These are phyloP conservation scores for Acephala macrosclerotiorum DNA, from an alignment of 2,329 filamentous ascomycete genomes.

Conservation along the genomic window DNA sequence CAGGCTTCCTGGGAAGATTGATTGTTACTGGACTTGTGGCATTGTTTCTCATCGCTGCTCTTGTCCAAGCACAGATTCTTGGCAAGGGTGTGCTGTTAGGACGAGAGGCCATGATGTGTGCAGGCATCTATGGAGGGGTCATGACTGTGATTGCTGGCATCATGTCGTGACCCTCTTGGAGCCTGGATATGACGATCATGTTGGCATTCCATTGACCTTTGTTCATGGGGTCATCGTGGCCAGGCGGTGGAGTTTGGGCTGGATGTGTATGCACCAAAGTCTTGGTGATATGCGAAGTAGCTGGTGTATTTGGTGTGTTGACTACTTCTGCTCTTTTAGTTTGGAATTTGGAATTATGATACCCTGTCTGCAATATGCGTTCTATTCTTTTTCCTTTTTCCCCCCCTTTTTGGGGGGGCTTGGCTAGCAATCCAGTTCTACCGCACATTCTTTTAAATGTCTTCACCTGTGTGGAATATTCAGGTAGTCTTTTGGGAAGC, in stretches of 20 bases:
- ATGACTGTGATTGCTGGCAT: slow-evolving; percentile 42
- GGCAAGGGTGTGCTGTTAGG: slow-evolving; percentile 22
- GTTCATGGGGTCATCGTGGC: neutral
- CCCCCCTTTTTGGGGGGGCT: too few species aligned
- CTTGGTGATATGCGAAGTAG: too few species aligned
- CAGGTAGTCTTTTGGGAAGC: neutral
- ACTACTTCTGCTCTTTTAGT: neutral
- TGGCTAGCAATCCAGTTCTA: too few species aligned
- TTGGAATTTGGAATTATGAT: slow-evolving; percentile 3
- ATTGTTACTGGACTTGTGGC: slow-evolving; percentile 62
- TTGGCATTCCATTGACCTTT: neutral
- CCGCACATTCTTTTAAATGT: neutral
- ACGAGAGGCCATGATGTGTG: slow-evolving; percentile 37
- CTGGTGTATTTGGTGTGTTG: neutral
- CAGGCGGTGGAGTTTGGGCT: neutral
- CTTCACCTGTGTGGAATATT: neutral
- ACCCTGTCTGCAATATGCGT: slow-evolving; percentile 5
- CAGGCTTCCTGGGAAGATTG: slow-evolving; percentile 63
- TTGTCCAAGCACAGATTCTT: slow-evolving; percentile 35
- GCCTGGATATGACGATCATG: neutral
- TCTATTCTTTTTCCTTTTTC: neutral
- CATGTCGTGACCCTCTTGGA: slow-evolving; percentile 23
- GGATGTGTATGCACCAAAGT: neutral
- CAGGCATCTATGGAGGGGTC: slow-evolving; percentile 38
- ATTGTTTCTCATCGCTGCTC: slow-evolving; percentile 47